Base-by-base conservation (phyloP, 495 filamentous ascomycete genomes). In the Hypoxylon lienhwacheense region DNA sequence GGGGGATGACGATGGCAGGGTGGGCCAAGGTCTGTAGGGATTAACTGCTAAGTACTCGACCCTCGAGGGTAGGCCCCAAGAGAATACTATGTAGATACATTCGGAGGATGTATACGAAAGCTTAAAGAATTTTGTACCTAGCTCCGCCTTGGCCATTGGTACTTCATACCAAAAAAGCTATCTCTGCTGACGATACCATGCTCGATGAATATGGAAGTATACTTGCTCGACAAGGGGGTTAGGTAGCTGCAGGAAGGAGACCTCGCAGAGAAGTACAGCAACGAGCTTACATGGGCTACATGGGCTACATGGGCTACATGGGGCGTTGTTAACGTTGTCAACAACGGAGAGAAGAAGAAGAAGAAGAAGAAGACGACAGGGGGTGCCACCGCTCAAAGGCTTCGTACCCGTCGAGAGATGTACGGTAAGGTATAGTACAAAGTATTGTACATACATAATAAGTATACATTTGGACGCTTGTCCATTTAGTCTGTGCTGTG, bases 21-120 rank as follows among this genome's bases (percentile, higher is more conserved):
- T 61, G 58, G 58, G 52, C 46, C 53, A 56, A 52, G 43, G 42
- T 52, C 47, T 61, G 46, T 58, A 55, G 52, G 58, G 58, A 56
- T 61, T 52, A 61, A 56, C 58, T 52, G 52, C 52, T 56, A 56
- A 29, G 58, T 61, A 61, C 58, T 61, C 58, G 58, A 49, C 52
- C 58, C 57, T 61, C 57, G 46, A 61, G 57, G 57, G 51, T 61
- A 55, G 44, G 34, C 33, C 47, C 32, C 43, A 37, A 48, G 42
- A 47, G 32, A 41, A 47, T 56, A n/a, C n/a, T n/a, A n/a, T n/a
- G n/a, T n/a, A 48, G 57, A 47, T 61, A 61, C 52, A 29, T 47
- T 56, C 26, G 47, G 51, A 19, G 42, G 45, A 55, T 55, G 52
- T 56, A 61, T 55, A 61, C 58, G 52, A 56, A n/a, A 61, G 42